A percentile compares a stretch with the other conserved stretches of the same genome.
Evolutionary conservation across 2,329 filamentous ascomycete species (phyloP).

Genomic region (Lachnellula cervina): DNA sequence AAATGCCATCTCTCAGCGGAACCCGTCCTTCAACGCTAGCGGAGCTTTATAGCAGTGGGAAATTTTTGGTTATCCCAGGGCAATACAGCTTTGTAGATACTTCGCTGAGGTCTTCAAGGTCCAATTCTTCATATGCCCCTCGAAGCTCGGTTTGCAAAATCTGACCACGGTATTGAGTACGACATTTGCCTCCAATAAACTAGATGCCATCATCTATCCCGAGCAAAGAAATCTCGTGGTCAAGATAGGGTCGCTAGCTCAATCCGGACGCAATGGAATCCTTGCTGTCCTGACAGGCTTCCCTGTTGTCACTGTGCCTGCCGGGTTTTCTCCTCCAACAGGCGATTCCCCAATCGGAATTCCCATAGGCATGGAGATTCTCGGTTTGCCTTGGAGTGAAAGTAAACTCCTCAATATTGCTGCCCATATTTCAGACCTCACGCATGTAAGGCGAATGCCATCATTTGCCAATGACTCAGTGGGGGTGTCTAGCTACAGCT

Average conservation of each 20-base stretch:
- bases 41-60: slow-evolving; percentile 44
- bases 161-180: slow-evolving; percentile 46
- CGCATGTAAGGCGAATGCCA: slow-evolving; percentile 43
- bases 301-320: slow-evolving; percentile 44
- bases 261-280: slow-evolving; percentile 51
- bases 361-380: slow-evolving; percentile 60
- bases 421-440: slow-evolving; percentile 42
- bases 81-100: slow-evolving; percentile 52
- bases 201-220: slow-evolving; percentile 59
- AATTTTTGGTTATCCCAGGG: slow-evolving; percentile 55
- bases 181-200: slow-evolving; percentile 43
- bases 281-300: slow-evolving; percentile 38
- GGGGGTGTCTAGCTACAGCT: slow-evolving; percentile 35
- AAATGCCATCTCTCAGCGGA: slow-evolving; percentile 38
- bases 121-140: slow-evolving; percentile 44
- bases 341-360: slow-evolving; percentile 50
- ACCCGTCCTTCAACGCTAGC: slow-evolving; percentile 40
- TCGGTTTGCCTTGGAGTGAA: slow-evolving; percentile 54
- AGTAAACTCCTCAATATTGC: slow-evolving; percentile 49
- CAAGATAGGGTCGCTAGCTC: slow-evolving; percentile 49
- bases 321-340: slow-evolving; percentile 46
- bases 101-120: slow-evolving; percentile 46
- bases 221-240: slow-evolving; percentile 61
- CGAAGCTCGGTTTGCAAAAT: slow-evolving; percentile 44
- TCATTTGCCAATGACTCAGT: slow-evolving; percentile 39